A percentile compares a stretch with the other conserved stretches of the same genome.
Evolutionary conservation across 768 basidiomycete species (phyloP).

Genomic region (Scleroderma citrinum): DNA sequence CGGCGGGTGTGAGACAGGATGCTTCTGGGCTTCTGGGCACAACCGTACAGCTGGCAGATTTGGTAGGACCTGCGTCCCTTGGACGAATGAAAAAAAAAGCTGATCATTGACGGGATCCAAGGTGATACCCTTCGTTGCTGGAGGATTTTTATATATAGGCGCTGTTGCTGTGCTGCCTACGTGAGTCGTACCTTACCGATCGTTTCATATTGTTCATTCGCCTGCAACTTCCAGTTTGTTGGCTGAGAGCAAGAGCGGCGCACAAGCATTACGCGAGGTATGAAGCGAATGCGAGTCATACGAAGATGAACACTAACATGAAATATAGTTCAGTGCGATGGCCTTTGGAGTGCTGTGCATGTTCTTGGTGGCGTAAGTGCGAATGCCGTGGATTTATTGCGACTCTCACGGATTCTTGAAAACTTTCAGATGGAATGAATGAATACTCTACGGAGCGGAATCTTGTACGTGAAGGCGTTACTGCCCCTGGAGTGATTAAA

Average conservation of each 20-base stretch:
- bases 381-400: constrained; percentile 6
- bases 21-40: constrained; percentile 81
- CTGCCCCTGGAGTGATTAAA: not conserved
- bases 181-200: constrained; percentile 41
- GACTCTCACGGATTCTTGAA: constrained; percentile 14
- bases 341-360: constrained; percentile 86
- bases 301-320: constrained; percentile 10
- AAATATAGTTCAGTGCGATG: constrained; percentile 81
- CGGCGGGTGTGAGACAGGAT: constrained; percentile 69
- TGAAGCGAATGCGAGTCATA: not conserved
- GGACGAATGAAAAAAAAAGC: constrained; percentile 8
- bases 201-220: constrained; percentile 7
- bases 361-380: constrained; percentile 84
- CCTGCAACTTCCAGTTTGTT: constrained; percentile 50
- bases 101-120: constrained; percentile 25
- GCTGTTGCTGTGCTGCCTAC: constrained; percentile 88
- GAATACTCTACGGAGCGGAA: constrained; percentile 21
- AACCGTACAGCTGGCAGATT: constrained; percentile 68
- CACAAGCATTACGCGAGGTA: constrained; percentile 89
- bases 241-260: constrained; percentile 81
- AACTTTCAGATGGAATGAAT: constrained; percentile 71
- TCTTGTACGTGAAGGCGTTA: constrained; percentile 4
- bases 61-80: constrained; percentile 47
- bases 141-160: constrained; percentile 91
- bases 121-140: constrained; percentile 88